Base-by-base conservation (phyloP, 2,329 filamentous ascomycete species). In the Colletotrichum viniferum region DNA sequence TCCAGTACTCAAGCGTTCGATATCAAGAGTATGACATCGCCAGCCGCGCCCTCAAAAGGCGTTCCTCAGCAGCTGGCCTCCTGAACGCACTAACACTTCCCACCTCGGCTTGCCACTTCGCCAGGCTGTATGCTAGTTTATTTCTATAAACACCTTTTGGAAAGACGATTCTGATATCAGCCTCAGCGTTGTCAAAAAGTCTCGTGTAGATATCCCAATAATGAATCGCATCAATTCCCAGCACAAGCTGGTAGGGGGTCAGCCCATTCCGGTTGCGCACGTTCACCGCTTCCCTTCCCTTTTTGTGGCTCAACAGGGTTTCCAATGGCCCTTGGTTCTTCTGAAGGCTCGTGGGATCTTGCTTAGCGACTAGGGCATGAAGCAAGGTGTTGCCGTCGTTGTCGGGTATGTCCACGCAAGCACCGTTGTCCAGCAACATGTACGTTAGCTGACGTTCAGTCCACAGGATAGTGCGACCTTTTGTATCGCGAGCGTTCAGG, bases 1-100 rank as follows among this genome's bases (percentile, higher is more conserved):
- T n/a, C 0, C 0, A 0, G 9, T 12, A 21, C 0, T 9, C 18
- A 48, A 48, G 10, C 5, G 10, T 48, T 48, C 2, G 3, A 10
- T 2, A 12, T 12, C 9, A 48, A 7, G 18, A 48, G 9, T n/a
- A 2, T 13, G 43, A 48, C 5, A 48, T n/a, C 43, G 10, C 43
- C 43, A 48, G n/a, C 2, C n/a, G 9, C 43, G 43, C n/a, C n/a
- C 43, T 48, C 10, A 7, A 48, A 3, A 48, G 3, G 5, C 43
- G 43, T 12, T 48, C 2, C n/a, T 48, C 43, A 12, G 43, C n/a
- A 21, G 43, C 43, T 4, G 43, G 18, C 43, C 43, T 48, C n/a
- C 43, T 21, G 43, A n/a, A 48, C 10, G 6, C 43, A 48, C n/a
- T 4, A 0, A 48, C 10, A 4, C n/a, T 21, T 48, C 5, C 10